Conservation (phyloP, 805 yeast species). For the Kuraishia piskuri region DNA sequence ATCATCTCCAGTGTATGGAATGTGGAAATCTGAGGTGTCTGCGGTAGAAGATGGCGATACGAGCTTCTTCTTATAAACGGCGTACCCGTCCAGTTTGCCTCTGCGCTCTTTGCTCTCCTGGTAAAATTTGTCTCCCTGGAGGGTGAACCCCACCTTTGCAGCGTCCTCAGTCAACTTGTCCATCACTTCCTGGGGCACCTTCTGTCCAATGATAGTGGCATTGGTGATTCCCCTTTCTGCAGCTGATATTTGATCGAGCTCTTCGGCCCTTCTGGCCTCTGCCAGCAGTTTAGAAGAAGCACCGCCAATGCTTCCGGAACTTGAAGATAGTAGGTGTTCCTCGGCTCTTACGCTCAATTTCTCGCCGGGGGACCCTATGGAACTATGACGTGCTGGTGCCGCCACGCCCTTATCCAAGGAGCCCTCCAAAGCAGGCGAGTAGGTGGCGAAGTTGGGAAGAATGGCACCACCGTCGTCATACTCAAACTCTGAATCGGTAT, state of each 20-base stretch:
- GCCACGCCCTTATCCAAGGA: conserved; percentile 12
- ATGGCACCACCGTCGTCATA: conserved; percentile 53
- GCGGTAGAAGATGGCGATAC: conserved; percentile 44
- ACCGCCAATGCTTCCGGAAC: conserved; percentile 10
- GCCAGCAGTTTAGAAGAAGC: conserved; percentile 22
- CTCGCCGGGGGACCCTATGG: conserved; percentile 25
- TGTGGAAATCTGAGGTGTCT: conserved; percentile 15
- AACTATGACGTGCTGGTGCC: conserved; percentile 22
- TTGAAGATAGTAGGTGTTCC: conserved; percentile 8
- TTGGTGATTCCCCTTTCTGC: conserved; percentile 51
- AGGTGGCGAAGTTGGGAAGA: conserved; percentile 46
- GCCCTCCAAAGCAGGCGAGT: conserved; percentile 3
- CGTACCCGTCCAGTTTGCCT: conserved; percentile 48
- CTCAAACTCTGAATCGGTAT: conserved; percentile 51
- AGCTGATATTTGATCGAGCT: conserved; percentile 48
- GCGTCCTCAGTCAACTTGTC: conserved; percentile 22
- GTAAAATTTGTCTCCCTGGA: conserved; percentile 36
- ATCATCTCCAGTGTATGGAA: conserved; percentile 62
- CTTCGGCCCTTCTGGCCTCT: conserved; percentile 40
- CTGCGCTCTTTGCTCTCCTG: conserved; percentile 40
- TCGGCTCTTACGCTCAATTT: conserved; percentile 9
- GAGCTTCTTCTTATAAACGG: conserved; percentile 47
- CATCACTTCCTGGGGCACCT: conserved; percentile 22
- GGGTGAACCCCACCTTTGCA: conserved; percentile 30
- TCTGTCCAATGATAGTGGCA: conserved; percentile 33